These are phyloP conservation scores for Fusarium aywerte DNA, from an alignment of 2,329 filamentous ascomycete genomes.

Conservation along the genomic window DNA sequence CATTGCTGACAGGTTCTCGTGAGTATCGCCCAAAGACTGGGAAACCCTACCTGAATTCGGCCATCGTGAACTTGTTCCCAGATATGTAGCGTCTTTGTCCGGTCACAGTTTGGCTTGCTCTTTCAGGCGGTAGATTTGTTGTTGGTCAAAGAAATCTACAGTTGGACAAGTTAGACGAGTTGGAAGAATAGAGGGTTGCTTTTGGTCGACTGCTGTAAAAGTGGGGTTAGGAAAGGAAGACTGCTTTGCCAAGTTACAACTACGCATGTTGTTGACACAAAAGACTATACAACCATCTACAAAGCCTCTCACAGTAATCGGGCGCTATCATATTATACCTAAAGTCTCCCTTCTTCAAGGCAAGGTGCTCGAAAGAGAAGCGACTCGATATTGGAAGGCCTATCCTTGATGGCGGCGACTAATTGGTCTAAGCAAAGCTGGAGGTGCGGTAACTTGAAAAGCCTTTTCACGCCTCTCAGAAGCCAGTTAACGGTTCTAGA, in stretches of 20 bases:
- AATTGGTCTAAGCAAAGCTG: too few species aligned
- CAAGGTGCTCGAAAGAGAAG: background rate
- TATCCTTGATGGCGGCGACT: background rate
- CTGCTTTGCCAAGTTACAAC: background rate
- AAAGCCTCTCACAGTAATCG: too few species aligned
- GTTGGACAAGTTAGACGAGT: background rate
- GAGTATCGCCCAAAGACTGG: too few species aligned
- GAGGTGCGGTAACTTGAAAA: background rate
- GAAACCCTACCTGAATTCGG: background rate
- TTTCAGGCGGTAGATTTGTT: background rate
- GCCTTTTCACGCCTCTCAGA: background rate
- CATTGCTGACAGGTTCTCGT: too few species aligned
- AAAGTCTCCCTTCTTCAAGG: accelerated
- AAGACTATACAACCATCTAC: background rate
- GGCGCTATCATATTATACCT: accelerated
- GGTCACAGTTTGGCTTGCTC: background rate
- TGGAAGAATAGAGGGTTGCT: background rate
- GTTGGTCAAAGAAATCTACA: background rate
- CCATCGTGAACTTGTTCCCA: accelerated
- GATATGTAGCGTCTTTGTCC: background rate
- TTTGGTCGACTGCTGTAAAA: background rate
- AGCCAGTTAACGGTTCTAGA: too few species aligned
- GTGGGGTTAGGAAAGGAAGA: background rate
- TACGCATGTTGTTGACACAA: background rate
- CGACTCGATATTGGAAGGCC: too few species aligned